These are phyloP conservation scores for Chlorella sorokiniana DNA, from an alignment of 139 green algal species.

Conservation along the genomic window DNA sequence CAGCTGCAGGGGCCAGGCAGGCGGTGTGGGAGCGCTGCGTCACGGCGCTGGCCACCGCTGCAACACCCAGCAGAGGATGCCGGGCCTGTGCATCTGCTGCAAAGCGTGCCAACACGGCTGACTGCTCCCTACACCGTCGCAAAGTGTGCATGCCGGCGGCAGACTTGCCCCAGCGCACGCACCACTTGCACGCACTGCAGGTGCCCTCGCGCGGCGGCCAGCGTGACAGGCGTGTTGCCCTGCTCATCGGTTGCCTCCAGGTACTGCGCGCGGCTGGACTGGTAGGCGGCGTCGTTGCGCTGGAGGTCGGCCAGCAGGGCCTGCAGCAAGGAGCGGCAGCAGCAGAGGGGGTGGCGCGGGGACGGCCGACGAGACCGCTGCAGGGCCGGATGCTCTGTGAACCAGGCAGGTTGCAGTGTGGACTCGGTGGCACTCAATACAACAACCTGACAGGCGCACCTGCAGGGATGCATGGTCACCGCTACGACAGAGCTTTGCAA, in stretches of 20 bases:
- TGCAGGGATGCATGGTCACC: neutral
- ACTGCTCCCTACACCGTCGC: no score
- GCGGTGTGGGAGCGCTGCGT: neutral
- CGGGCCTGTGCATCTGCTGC: no score
- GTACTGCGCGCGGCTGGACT: slow-evolving; percentile 12
- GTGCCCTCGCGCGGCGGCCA: slow-evolving; percentile 16
- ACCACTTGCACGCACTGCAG: slow-evolving; percentile 26
- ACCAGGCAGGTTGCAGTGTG: neutral
- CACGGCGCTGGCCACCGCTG: neutral
- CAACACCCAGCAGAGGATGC: neutral
- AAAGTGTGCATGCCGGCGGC: neutral
- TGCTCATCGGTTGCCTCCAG: slow-evolving; percentile 22
- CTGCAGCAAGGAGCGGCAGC: neutral
- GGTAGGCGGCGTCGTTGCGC: slow-evolving; percentile 17
- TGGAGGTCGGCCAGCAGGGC: slow-evolving; percentile 22
- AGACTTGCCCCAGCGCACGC: neutral
- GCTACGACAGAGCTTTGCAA: neutral
- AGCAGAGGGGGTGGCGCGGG: no score
- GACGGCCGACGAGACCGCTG: neutral
- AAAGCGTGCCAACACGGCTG: no score
- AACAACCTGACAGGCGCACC: neutral
- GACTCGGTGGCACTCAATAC: no score
- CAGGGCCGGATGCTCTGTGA: neutral
- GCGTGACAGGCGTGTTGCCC: slow-evolving; percentile 42
- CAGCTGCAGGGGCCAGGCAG: neutral